Percentiles rank a stretch among this genome's conserved stretches.
Conservation (phyloP, 345 rosid species). For the Triadica sebifera region DNA sequence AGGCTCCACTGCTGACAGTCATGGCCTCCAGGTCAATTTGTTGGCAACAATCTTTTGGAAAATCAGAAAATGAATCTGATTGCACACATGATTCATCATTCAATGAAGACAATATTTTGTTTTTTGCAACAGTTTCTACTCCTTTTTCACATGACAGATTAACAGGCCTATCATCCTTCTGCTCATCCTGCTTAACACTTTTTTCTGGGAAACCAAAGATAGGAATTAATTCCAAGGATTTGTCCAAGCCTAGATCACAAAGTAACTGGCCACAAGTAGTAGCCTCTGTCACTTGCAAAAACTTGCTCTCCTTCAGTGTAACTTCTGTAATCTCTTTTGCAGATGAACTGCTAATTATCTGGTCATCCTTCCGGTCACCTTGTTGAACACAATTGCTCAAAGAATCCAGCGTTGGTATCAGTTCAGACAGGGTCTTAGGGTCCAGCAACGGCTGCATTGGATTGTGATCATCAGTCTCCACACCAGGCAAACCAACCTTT, state of each 20-base stretch:
- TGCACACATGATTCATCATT: constrained; percentile 16
- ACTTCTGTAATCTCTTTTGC: constrained; percentile 6
- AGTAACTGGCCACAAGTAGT: background rate
- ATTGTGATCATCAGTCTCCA: constrained; percentile 5
- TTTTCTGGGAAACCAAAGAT: constrained; percentile 16
- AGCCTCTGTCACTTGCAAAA: background rate
- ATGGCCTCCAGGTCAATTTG: constrained; percentile 9
- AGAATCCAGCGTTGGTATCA: constrained; percentile 1
- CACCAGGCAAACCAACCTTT: background rate
- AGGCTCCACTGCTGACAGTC: background rate
- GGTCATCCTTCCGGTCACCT: constrained; percentile 11
- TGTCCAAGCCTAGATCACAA: constrained; percentile 8
- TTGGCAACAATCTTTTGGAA: background rate
- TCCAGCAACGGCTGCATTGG: background rate
- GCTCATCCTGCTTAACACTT: constrained; percentile 20
- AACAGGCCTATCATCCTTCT: constrained; percentile 22
- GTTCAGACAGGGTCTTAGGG: constrained; percentile 17
- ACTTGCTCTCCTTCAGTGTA: constrained; percentile 9
- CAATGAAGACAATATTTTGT: constrained; percentile 19
- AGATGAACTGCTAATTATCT: constrained; percentile 5
- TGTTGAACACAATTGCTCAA: constrained; percentile 6
- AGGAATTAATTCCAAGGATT: constrained; percentile 10
- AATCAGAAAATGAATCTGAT: constrained; percentile 4
- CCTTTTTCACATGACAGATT: constrained; percentile 18
- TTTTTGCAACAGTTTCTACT: constrained; percentile 8